Evolutionary conservation across 371 early-diverging fungal genomes (phyloP), one percentile per base, ranked within the genome.

Genomic region (Choanephora cucurbitarum): DNA sequence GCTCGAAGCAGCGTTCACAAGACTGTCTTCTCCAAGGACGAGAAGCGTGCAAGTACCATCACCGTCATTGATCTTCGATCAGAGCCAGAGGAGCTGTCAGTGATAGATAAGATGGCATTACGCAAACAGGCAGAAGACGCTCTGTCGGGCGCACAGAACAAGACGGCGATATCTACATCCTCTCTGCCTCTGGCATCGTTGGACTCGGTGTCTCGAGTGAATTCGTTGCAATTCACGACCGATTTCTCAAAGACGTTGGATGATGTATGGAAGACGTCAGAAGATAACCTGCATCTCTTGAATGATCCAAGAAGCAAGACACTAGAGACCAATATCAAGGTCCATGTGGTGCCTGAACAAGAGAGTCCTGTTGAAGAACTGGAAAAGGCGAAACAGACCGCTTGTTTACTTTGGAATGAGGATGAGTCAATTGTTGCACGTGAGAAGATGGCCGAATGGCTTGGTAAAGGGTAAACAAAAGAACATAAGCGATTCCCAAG

Each of bases 361-460:
- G 39, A 37, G 8, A 33, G 43, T 10, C 33, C 34, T 10, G 47
- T 19, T 9, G 40, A 43, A 18, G 51, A 50, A 8, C 24, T 42
- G 5, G 54, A 62, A 18, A 44, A 62, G 4, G 45, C 60, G 15
- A 56, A 43, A 19, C 42, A 57, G 14, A 61, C 62, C 1, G 71
- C 67, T 5, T 19, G 22, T 3, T n/a, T 41, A 9, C 47, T 67
- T 32, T 71, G 67, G 71, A 44, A 64, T 3, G 67, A 67, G 37
- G 63, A 62, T 41, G 67, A 64, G 11, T 47, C 52, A 0, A 37
- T 58, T 54, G 60, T 71, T 0, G 42, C 54, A 7, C 64, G 55
- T 39, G 67, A 67, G 34, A 60, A 49, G 28, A 61, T 64, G 48
- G 67, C 71, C 2, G 67, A 67, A 58, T 71, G 64, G 64, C 52